Conservation (phyloP, 768 basidiomycete species). For the Tylopilus sp. region DNA sequence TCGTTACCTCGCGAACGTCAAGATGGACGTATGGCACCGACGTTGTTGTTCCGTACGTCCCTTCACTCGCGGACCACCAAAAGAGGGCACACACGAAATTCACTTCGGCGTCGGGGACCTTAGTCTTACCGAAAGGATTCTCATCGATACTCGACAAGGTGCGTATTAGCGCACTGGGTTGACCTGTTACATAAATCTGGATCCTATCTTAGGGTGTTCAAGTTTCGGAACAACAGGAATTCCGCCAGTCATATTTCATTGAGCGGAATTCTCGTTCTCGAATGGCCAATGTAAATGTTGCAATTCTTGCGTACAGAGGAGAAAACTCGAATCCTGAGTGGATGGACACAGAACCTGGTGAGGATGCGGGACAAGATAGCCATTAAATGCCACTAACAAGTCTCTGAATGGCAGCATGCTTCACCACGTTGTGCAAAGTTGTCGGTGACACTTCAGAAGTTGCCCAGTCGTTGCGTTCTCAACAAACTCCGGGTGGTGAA, state of each 20-base stretch:
- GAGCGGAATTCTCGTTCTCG: conserved; percentile 13
- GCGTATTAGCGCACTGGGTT: neutral
- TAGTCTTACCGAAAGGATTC: no score
- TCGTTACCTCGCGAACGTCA: conserved; percentile 10
- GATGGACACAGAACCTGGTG: conserved; percentile 9
- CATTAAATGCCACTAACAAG: neutral
- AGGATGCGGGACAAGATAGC: neutral
- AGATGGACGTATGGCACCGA: conserved; percentile 14
- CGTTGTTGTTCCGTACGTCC: no score
- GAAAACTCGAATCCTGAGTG: conserved; percentile 1
- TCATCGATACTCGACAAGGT: conserved; percentile 13
- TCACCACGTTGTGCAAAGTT: conserved; percentile 12
- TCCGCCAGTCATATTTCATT: conserved; percentile 11
- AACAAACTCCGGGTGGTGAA: conserved; percentile 8
- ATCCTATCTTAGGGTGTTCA: conserved; percentile 13
- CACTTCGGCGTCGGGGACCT: no score
- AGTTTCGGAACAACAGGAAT: conserved; percentile 14
- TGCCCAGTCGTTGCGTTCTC: conserved; percentile 6
- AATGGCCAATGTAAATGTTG: conserved; percentile 16
- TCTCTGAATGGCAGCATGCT: neutral
- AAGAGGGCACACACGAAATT: no score
- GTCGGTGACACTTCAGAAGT: conserved; percentile 14
- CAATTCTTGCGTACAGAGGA: conserved; percentile 16
- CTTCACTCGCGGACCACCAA: no score
- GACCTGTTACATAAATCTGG: no score